Conservation (phyloP, 106 monocot species). For the Alisma plantagoaquatica region DNA sequence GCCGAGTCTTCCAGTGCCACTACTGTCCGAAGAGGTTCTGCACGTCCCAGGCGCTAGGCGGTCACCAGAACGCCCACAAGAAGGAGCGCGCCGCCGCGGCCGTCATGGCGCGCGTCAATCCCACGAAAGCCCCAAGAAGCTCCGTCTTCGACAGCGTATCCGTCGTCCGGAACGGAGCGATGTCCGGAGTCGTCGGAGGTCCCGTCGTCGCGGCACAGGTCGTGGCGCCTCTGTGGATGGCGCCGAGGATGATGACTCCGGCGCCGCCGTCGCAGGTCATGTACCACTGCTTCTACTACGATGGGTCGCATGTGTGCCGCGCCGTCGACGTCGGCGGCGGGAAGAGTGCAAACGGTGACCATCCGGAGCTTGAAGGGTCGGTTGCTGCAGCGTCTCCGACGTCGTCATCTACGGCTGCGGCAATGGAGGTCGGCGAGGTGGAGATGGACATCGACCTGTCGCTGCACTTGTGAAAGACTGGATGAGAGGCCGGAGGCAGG, state of each 20-base stretch:
- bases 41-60: slow-evolving; percentile 60
- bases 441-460: slow-evolving; percentile 4
- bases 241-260: not conserved
- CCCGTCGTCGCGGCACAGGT: too few species aligned
- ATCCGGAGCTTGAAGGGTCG: not conserved
- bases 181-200: too few species aligned
- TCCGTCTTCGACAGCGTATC: too few species aligned
- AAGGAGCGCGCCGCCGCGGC: slow-evolving; percentile 33
- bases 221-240: too few species aligned
- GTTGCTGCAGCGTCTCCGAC: not conserved
- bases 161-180: too few species aligned
- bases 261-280: not conserved
- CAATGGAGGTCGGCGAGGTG: not conserved
- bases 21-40: slow-evolving; percentile 45
- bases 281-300: slow-evolving; percentile 6
- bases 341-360: not conserved
- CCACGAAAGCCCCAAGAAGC: too few species aligned
- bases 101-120: too few species aligned
- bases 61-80: slow-evolving; percentile 71
- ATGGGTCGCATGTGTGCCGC: too few species aligned
- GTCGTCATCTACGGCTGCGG: not conserved
- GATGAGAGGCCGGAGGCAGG: too few species aligned
- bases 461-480: slow-evolving; percentile 10
- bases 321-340: too few species aligned
- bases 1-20: slow-evolving; percentile 25